Percentiles rank a stretch among this genome's conserved stretches.
phyloP scores from a whole-genome alignment of 805 yeast genomes.

The Ogataea pilisensis region DNA sequence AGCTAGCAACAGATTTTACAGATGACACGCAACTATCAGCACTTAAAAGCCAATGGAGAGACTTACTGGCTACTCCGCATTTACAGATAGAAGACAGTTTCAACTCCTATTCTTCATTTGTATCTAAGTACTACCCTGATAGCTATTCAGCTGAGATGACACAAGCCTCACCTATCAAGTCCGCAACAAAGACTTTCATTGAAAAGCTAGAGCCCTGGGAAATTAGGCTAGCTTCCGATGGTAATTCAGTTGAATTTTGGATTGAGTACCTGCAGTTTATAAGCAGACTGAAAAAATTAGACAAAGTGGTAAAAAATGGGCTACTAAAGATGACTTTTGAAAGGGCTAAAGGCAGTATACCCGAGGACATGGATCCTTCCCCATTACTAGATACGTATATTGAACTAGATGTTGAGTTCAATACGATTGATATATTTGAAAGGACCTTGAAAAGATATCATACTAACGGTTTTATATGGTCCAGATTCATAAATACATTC shows the following conservation, averaged over 20 bases:
- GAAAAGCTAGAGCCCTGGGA: conserved; percentile 35
- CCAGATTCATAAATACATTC: conserved; percentile 1
- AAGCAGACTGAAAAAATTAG: conserved; percentile 6
- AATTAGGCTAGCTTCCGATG: conserved; percentile 11
- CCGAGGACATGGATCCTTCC: conserved; percentile 6
- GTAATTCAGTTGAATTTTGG: conserved; percentile 20
- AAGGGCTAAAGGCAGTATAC: conserved; percentile 21
- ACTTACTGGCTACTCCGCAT: not conserved
- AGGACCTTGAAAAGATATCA: conserved; percentile 3
- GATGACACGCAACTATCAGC: not conserved
- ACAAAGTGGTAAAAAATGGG: conserved; percentile 4
- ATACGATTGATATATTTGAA: conserved; percentile 1
- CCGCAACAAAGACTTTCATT: conserved; percentile 29
- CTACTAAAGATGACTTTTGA: conserved; percentile 27
- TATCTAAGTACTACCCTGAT: conserved; percentile 28
- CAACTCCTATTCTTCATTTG: conserved; percentile 34
- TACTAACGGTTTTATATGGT: conserved; percentile 1
- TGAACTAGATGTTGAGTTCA: conserved; percentile 5
- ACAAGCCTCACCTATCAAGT: conserved; percentile 13
- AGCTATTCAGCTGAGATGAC: conserved; percentile 27
- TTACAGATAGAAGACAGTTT: not conserved
- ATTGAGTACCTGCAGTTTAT: conserved; percentile 10
- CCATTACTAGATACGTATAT: conserved; percentile 15
- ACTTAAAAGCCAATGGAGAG: not conserved
- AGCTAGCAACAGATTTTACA: not conserved